Evolutionary conservation across 805 yeast genomes (phyloP), one percentile per base, ranked within the genome.

Genomic region (Suhomyces sp.): DNA sequence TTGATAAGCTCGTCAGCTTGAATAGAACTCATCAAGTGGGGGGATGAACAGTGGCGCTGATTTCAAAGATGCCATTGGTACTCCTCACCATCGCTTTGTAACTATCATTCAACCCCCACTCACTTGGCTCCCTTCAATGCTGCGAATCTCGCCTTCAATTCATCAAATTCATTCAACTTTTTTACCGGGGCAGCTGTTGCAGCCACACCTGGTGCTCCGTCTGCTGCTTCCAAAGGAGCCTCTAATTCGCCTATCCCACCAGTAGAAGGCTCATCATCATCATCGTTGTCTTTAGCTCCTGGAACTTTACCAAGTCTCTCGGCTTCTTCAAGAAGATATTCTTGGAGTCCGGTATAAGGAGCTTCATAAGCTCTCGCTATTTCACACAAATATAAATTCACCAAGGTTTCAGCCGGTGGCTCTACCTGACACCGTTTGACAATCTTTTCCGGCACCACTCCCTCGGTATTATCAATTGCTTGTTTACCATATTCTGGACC

Each of bases 311-410:
- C 44, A 6, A 17, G 39, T 4, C 4, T 4, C 10, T 35, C 48
- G n/a, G 35, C 47, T 6, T 51, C 58, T n/a, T 54, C 53, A 14
- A 43, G 44, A n/a, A n/a, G n/a, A n/a, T n/a, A n/a, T 4, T 47
- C 56, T 19, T 35, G 34, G 38, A 79, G 54, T 10, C 78, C 81
- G 20, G 86, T 78, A 49, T 78, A 88, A 1, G 88, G 83, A 0
- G 81, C 93, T 15, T 73, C 71, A 51, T 88, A 88, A 0, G 95
- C 84, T 33, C 69, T 69, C 1, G 95, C 95, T 42, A 88, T 88
- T 51, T 88, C 96, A 35, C 74, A 65, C 42, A 88, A 64, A 50
- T 88, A 88, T 40, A 84, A 58, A 11, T 72, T 69, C 1, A 88
- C 93, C 36, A 88, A 66, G 16, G 71, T 77, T 27, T 68, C 71